Evolutionary conservation across 2,329 filamentous ascomycete genomes (phyloP).

Genomic region (Tolypocladium ovalisporum): DNA sequence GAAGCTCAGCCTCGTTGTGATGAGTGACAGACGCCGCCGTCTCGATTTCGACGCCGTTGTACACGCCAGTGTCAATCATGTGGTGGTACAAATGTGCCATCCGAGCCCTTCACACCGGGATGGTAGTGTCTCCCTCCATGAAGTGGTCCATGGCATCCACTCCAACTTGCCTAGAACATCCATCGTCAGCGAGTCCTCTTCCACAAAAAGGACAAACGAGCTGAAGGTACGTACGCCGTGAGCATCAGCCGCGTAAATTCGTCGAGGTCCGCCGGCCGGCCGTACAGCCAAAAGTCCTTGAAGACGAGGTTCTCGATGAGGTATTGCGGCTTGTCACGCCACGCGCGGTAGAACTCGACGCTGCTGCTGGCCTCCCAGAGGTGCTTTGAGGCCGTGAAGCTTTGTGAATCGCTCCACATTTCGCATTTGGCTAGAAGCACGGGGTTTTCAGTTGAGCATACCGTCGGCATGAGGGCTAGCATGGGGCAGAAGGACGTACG

Average conservation of each 20-base stretch:
- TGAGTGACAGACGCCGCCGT: not conserved
- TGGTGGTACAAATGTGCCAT: not conserved
- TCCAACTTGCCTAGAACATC: slow-evolving; percentile 19
- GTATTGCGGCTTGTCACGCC: slow-evolving; percentile 30
- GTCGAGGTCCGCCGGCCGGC: slow-evolving; percentile 23
- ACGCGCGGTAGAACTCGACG: slow-evolving; percentile 29
- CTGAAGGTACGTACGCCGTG: slow-evolving; percentile 21
- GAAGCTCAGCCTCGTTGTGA: not conserved
- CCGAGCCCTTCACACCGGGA: slow-evolving; percentile 4
- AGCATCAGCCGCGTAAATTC: slow-evolving; percentile 28
- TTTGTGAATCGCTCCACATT: slow-evolving; percentile 4
- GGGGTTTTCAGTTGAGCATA: not conserved
- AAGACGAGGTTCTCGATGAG: slow-evolving; percentile 22
- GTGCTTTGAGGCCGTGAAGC: slow-evolving; percentile 28
- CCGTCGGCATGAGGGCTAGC: not conserved
- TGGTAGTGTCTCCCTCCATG: slow-evolving; percentile 16
- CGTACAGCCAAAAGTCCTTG: slow-evolving; percentile 24
- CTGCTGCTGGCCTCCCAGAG: slow-evolving; percentile 31
- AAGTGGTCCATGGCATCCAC: slow-evolving; percentile 25
- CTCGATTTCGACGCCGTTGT: not conserved
- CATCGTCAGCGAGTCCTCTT: not conserved
- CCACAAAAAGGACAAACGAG: not conserved
- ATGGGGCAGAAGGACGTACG: slow-evolving; percentile 11
- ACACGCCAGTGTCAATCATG: not conserved
- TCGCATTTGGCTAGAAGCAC: slow-evolving; percentile 1